phyloP scores from a whole-genome alignment of 257 asterid genomes.

The Plantago major region DNA sequence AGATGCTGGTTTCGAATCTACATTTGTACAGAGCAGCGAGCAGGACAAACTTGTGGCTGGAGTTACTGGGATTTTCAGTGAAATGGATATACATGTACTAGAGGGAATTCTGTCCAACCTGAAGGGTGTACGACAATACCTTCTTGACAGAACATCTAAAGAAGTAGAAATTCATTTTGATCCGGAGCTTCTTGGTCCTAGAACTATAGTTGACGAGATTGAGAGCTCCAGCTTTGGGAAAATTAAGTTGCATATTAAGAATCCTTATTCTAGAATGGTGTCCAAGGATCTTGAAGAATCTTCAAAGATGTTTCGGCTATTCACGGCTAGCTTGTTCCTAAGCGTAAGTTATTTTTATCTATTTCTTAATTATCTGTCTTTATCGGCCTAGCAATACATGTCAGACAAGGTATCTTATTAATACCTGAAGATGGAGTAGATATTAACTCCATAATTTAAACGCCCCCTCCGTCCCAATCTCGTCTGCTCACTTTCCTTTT shows the following conservation, averaged over 20 bases:
- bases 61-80: constrained; percentile 62
- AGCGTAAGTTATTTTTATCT: constrained; percentile 62
- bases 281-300: constrained; percentile 88
- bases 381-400: constrained; percentile 1
- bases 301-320: constrained; percentile 77
- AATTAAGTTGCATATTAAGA: constrained; percentile 62
- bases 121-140: constrained; percentile 74
- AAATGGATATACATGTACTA: constrained; percentile 60
- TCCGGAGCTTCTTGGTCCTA: constrained; percentile 85
- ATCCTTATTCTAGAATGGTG: constrained; percentile 81
- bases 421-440: constrained; percentile 8
- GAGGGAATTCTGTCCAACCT: constrained; percentile 61
- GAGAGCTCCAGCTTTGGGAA: constrained; percentile 67
- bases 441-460: neutral
- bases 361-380: constrained; percentile 12
- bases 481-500: too few relatives aligned
- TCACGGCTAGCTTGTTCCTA: constrained; percentile 75
- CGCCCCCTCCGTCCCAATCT: too few relatives aligned
- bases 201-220: constrained; percentile 72
- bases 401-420: constrained; percentile 6
- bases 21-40: constrained; percentile 89
- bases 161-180: constrained; percentile 79
- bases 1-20: constrained; percentile 98
- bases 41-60: constrained; percentile 74
- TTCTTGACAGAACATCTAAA: constrained; percentile 41